These are phyloP conservation scores for Dictyostelium capitatum DNA, from an alignment of 78 protist genomes.

Conservation along the genomic window DNA sequence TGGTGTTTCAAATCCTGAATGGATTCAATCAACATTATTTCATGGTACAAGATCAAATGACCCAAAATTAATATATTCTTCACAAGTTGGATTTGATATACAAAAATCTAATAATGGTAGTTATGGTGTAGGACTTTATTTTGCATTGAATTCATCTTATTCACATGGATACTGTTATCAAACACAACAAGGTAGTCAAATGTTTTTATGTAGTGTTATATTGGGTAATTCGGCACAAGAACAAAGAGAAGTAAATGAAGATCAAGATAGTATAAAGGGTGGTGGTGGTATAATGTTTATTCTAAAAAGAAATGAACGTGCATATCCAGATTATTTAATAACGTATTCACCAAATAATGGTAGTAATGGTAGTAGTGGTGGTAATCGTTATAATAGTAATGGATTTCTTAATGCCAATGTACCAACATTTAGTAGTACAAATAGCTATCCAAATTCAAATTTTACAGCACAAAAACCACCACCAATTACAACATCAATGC, in stretches of 20 bases:
- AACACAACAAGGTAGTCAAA: background rate
- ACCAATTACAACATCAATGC: background rate
- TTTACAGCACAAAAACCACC: background rate
- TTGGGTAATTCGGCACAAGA: background rate
- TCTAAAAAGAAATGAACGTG: background rate
- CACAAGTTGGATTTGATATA: slow-evolving; percentile 26
- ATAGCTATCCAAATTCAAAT: background rate
- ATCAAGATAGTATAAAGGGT: slow-evolving; percentile 8
- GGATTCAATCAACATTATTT: background rate
- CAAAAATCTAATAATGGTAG: background rate
- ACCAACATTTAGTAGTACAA: too few relatives aligned
- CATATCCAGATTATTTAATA: slow-evolving; percentile 39
- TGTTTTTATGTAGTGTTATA: slow-evolving; percentile 26
- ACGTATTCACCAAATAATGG: background rate
- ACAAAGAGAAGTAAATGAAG: background rate
- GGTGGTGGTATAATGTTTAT: background rate
- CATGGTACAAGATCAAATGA: slow-evolving; percentile 4
- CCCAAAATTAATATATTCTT: background rate
- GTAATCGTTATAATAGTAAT: background rate
- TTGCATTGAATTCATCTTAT: slow-evolving; percentile 13
- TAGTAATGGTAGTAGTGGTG: background rate
- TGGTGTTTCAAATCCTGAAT: background rate
- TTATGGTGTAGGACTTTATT: slow-evolving; percentile 19
- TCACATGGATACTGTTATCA: background rate
- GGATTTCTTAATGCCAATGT: too few relatives aligned